A percentile compares a stretch with the other conserved stretches of the same genome.
These are phyloP conservation scores for Pseudomassariella vexata DNA, from an alignment of 2,329 filamentous ascomycete genomes.

Conservation along the genomic window DNA sequence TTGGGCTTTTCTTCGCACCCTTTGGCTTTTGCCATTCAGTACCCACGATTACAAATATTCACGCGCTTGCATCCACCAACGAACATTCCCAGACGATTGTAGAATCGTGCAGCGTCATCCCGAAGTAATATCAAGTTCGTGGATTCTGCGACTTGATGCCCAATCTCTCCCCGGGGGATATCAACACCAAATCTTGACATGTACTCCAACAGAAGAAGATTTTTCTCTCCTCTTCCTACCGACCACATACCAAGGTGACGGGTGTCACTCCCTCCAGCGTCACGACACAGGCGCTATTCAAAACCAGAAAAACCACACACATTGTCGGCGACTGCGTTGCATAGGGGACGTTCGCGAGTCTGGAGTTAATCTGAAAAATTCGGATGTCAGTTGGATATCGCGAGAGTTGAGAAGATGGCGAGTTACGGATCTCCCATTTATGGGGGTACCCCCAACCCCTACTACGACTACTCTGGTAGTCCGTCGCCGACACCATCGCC, in stretches of 20 bases:
- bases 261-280: constrained; percentile 39
- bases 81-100: too few relatives aligned
- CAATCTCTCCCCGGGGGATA: constrained; percentile 29
- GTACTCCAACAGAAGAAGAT: constrained; percentile 50
- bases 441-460: constrained; percentile 35
- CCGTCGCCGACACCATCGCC: constrained; percentile 54
- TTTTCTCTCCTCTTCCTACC: constrained; percentile 50
- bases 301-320: constrained; percentile 10
- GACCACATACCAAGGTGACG: constrained; percentile 59
- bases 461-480: constrained; percentile 43
- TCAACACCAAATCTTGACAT: constrained; percentile 41
- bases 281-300: constrained; percentile 39
- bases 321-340: constrained; percentile 6
- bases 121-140: constrained; percentile 30
- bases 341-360: constrained; percentile 10
- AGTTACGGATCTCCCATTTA: constrained; percentile 35
- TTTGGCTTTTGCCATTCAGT: constrained; percentile 22
- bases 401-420: constrained; percentile 32
- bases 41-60: constrained; percentile 11
- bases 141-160: constrained; percentile 28
- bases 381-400: constrained; percentile 25
- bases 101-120: constrained; percentile 32
- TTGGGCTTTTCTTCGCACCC: constrained; percentile 14
- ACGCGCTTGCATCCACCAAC: too few relatives aligned
- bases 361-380: constrained; percentile 8